Percentiles rank a stretch among this genome's conserved stretches.
These are phyloP conservation scores for Nannochloris sp. DNA, from an alignment of 139 green algal species.

Conservation along the genomic window DNA sequence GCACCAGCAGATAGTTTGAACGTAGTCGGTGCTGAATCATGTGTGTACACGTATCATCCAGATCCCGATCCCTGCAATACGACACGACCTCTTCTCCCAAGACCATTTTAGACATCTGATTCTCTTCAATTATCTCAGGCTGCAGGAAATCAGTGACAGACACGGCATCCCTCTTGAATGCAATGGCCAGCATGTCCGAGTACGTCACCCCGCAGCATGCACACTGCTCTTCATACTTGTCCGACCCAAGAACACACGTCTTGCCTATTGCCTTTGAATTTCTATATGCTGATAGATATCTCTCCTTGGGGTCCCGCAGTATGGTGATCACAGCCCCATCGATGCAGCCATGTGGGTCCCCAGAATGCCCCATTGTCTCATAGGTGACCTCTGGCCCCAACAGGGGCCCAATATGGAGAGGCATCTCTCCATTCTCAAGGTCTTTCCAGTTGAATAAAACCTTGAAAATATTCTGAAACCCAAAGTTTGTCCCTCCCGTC, in stretches of 20 bases:
- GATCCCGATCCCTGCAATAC: background rate
- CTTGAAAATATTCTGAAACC: background rate
- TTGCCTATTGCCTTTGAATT: background rate
- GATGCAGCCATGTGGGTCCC: background rate
- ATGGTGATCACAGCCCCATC: background rate
- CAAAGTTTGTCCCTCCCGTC: conserved; percentile 1
- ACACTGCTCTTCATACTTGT: background rate
- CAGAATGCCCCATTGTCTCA: background rate
- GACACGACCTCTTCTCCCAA: background rate
- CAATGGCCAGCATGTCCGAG: background rate
- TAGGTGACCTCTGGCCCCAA: background rate
- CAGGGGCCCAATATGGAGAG: background rate
- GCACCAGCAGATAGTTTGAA: background rate
- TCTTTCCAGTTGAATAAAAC: background rate
- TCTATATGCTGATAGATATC: background rate
- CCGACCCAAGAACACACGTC: background rate
- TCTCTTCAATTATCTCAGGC: background rate
- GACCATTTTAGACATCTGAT: background rate
- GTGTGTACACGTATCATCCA: background rate
- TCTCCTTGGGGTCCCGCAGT: background rate
- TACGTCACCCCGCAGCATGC: background rate
- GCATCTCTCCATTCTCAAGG: background rate
- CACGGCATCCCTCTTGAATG: background rate
- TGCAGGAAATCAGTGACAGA: background rate
- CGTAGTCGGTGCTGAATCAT: background rate